A percentile compares a stretch with the other conserved stretches of the same genome.
These are phyloP conservation scores for Calophaca sinica DNA, from an alignment of 306 rosid species.

Conservation along the genomic window DNA sequence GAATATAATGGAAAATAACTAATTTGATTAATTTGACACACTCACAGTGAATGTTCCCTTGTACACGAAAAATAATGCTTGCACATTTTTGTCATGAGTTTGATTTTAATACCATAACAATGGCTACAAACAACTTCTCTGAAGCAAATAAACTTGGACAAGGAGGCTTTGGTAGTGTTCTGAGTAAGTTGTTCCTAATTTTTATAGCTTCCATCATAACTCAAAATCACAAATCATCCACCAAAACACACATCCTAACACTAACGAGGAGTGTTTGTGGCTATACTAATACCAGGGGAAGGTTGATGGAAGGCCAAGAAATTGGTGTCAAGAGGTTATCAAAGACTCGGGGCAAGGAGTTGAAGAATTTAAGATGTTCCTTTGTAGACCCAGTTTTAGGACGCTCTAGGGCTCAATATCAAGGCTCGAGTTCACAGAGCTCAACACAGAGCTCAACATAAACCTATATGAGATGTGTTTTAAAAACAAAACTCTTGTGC, in stretches of 20 bases:
- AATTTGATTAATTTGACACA: neutral
- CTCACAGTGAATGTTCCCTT: neutral
- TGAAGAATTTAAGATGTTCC: constrained; percentile 80
- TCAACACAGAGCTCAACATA: no score
- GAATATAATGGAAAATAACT: neutral
- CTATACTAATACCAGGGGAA: constrained; percentile 57
- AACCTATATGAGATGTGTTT: no score
- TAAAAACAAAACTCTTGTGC: no score
- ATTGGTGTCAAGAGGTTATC: constrained; percentile 86
- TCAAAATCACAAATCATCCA: neutral
- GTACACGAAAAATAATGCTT: neutral
- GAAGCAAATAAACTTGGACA: constrained; percentile 60
- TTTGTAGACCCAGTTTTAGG: no score
- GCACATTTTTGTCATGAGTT: constrained; percentile 23
- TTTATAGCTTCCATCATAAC: constrained; percentile 21
- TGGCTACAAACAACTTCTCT: constrained; percentile 57
- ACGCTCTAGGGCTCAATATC: no score
- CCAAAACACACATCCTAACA: constrained; percentile 40
- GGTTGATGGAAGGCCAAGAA: constrained; percentile 60
- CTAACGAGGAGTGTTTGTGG: constrained; percentile 38
- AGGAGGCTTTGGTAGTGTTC: constrained; percentile 69
- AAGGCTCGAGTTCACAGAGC: no score
- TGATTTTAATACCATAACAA: constrained; percentile 55
- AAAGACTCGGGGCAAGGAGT: constrained; percentile 67
- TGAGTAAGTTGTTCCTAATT: constrained; percentile 44